Percentiles rank a stretch among this genome's conserved stretches.
phyloP scores from a whole-genome alignment of 2,329 filamentous ascomycete species.

The Plectosphaerella plurivora region DNA sequence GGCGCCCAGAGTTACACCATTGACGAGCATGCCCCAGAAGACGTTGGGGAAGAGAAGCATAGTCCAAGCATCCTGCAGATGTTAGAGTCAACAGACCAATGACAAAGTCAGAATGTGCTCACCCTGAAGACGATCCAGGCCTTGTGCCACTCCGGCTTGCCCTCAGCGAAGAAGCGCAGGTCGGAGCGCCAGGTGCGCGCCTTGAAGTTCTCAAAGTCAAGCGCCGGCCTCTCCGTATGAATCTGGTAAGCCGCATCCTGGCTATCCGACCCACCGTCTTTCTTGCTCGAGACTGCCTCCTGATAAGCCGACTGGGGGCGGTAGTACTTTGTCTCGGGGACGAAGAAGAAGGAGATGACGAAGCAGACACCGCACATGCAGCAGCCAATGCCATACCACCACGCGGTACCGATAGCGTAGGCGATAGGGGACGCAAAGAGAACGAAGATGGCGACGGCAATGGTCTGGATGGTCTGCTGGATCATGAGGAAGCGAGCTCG shows the following conservation, averaged over 20 bases:
- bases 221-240: conserved; percentile 11
- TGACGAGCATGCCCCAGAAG: conserved; percentile 33
- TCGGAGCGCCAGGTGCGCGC: conserved; percentile 27
- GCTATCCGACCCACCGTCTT: conserved; percentile 11
- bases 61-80: not conserved
- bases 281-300: conserved; percentile 15
- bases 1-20: conserved; percentile 22
- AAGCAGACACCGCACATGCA: conserved; percentile 26
- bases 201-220: conserved; percentile 30
- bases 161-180: conserved; percentile 30
- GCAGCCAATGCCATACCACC: conserved; percentile 38
- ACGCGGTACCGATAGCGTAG: conserved; percentile 29
- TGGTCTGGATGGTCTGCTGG: conserved; percentile 33
- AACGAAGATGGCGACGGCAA: conserved; percentile 28
- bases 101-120: conserved; percentile 17
- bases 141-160: conserved; percentile 30
- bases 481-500: conserved; percentile 32
- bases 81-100: conserved; percentile 16
- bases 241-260: conserved; percentile 9
- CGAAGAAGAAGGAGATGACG: conserved; percentile 29
- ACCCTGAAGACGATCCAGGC: conserved; percentile 10
- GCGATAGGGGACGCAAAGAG: conserved; percentile 37
- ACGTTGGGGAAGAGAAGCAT: conserved; percentile 32
- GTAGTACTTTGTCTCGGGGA: conserved; percentile 38
- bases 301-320: conserved; percentile 30